These are phyloP conservation scores for Craterostigma plantagineum DNA, from an alignment of 257 asterid genomes.

Conservation along the genomic window DNA sequence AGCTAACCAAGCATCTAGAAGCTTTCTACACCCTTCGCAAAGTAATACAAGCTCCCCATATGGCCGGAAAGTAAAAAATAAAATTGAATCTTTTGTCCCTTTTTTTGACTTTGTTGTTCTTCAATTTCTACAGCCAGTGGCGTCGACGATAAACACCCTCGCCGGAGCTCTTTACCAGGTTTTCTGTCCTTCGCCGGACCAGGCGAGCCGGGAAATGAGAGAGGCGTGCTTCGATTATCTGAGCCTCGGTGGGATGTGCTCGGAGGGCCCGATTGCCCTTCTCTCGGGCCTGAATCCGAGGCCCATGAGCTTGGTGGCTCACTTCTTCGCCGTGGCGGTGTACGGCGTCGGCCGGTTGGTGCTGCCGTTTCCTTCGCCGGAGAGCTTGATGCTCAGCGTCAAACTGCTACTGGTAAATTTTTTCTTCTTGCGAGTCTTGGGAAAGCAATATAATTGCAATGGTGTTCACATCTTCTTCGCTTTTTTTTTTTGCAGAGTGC, in stretches of 20 bases:
- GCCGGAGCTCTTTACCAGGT: slow-evolving; percentile 68
- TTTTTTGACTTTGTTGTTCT: too few species aligned
- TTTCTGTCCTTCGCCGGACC: slow-evolving; percentile 54
- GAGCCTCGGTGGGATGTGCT: slow-evolving; percentile 46
- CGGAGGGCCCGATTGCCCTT: slow-evolving; percentile 41
- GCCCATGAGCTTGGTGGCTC: slow-evolving; percentile 45
- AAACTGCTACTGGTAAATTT: slow-evolving; percentile 23
- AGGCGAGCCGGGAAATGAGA: slow-evolving; percentile 53
- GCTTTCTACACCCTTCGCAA: slow-evolving; percentile 53
- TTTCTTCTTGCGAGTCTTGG: too few species aligned
- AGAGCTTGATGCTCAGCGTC: slow-evolving; percentile 32
- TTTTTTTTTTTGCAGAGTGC: slow-evolving; percentile 16
- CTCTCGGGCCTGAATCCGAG: slow-evolving; percentile 66
- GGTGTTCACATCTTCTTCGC: background rate
- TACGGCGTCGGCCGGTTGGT: slow-evolving; percentile 49
- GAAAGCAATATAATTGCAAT: too few species aligned
- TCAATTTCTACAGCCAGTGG: slow-evolving; percentile 87
- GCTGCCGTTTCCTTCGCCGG: slow-evolving; percentile 45
- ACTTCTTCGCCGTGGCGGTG: slow-evolving; percentile 57
- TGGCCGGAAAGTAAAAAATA: too few species aligned
- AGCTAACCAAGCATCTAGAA: slow-evolving; percentile 34
- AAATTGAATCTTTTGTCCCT: too few species aligned
- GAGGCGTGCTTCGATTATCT: slow-evolving; percentile 58
- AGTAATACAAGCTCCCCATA: slow-evolving; percentile 16
- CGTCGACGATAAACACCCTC: slow-evolving; percentile 62